These are phyloP conservation scores for Lanmaoa rubissima DNA, from an alignment of 768 basidiomycete genomes.

Conservation along the genomic window DNA sequence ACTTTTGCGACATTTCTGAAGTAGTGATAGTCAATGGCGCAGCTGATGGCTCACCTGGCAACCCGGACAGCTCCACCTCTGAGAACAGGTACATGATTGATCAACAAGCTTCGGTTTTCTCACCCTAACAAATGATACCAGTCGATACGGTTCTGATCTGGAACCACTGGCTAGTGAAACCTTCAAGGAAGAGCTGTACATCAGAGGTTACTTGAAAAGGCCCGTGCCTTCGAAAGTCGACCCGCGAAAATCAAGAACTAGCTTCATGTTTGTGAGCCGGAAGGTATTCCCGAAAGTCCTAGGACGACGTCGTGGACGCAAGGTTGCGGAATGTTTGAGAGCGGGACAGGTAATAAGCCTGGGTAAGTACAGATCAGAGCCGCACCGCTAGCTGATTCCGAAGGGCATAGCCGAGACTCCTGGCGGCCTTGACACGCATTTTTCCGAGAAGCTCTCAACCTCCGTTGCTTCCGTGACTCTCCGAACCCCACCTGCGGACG, in stretches of 20 bases:
- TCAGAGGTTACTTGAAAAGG: constrained; percentile 26
- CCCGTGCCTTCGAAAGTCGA: constrained; percentile 8
- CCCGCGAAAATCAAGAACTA: not conserved
- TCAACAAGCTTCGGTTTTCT: not conserved
- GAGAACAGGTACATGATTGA: constrained; percentile 13
- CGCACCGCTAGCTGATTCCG: not conserved
- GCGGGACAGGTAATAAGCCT: constrained; percentile 11
- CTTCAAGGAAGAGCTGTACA: constrained; percentile 29
- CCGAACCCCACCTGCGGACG: not conserved
- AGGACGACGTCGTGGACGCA: constrained; percentile 21
- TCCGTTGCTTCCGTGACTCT: constrained; percentile 13
- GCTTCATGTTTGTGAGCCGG: constrained; percentile 2
- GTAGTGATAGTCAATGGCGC: not conserved
- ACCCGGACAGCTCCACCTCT: not conserved
- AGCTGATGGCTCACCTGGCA: not conserved
- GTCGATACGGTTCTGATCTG: constrained; percentile 8
- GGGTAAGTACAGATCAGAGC: not conserved
- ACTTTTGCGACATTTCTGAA: constrained; percentile 9
- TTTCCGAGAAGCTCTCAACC: constrained; percentile 4
- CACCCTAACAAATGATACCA: constrained; percentile 6
- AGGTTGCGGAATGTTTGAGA: constrained; percentile 13
- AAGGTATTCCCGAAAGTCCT: constrained; percentile 14
- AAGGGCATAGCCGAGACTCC: constrained; percentile 3
- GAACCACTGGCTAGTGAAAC: constrained; percentile 29
- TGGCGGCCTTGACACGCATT: not conserved